A percentile compares a stretch with the other conserved stretches of the same genome.
Conservation (phyloP, 495 filamentous ascomycete species). For the Penicillium malachiteum region DNA sequence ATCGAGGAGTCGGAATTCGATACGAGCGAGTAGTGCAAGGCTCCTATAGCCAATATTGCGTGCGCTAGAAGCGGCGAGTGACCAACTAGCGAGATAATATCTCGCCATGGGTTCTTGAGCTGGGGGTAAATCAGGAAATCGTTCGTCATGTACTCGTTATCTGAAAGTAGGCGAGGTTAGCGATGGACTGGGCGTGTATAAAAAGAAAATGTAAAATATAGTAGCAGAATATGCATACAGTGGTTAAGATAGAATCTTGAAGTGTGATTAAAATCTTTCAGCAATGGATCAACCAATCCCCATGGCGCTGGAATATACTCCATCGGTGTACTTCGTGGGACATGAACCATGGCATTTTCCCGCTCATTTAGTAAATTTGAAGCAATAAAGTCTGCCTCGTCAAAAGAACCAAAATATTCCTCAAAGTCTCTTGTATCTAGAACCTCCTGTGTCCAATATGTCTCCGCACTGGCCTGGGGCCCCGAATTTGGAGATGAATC, state of each 20-base stretch:
- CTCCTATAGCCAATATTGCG: slow-evolving; percentile 41
- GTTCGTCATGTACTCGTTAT: slow-evolving; percentile 34
- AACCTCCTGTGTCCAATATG: slow-evolving; percentile 16
- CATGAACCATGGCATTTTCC: slow-evolving; percentile 13
- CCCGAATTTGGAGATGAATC: slow-evolving; percentile 19
- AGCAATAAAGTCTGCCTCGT: not conserved
- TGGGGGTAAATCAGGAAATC: slow-evolving; percentile 42
- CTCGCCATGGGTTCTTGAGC: slow-evolving; percentile 41
- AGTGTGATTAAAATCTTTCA: slow-evolving; percentile 37
- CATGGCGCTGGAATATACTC: slow-evolving; percentile 29
- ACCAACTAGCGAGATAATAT: slow-evolving; percentile 38
- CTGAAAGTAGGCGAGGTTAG: slow-evolving; percentile 17
- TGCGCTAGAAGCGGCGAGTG: slow-evolving; percentile 41
- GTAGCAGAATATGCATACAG: slow-evolving; percentile 28
- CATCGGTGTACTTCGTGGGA: slow-evolving; percentile 3
- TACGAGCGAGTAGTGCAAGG: slow-evolving; percentile 41
- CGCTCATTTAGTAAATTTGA: slow-evolving; percentile 3
- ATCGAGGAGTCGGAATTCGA: slow-evolving; percentile 35
- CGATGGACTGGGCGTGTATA: too few relatives aligned
- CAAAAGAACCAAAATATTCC: not conserved
- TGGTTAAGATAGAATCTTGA: slow-evolving; percentile 43
- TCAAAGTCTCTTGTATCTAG: not conserved
- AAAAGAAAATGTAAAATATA: too few relatives aligned
- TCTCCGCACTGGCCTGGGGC: slow-evolving; percentile 18
- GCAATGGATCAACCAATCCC: slow-evolving; percentile 43